Conservation (phyloP, 768 basidiomycete genomes). For the Artomyces pyxidatus region DNA sequence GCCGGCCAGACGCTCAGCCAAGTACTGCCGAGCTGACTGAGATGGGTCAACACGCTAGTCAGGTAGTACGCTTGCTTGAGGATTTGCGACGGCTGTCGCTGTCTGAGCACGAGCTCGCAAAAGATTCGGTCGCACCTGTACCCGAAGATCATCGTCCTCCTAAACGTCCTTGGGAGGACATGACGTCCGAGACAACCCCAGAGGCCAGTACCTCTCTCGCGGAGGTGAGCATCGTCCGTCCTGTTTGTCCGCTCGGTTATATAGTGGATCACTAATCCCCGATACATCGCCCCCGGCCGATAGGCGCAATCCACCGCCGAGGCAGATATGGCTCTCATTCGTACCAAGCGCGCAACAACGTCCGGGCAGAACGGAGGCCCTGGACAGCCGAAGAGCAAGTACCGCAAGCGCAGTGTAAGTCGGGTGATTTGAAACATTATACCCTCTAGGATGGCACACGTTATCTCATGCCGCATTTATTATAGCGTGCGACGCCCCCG, state of each 20-base stretch:
- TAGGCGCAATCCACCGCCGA: conserved; percentile 59
- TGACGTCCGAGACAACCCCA: conserved; percentile 35
- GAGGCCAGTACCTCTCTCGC: conserved; percentile 10
- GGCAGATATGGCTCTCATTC: conserved; percentile 80
- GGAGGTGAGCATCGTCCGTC: conserved; percentile 4
- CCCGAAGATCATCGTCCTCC: conserved; percentile 53
- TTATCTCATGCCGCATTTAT: conserved; percentile 14
- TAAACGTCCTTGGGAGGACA: conserved; percentile 77
- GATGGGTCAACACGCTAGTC: conserved; percentile 59
- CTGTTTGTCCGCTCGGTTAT: conserved; percentile 8
- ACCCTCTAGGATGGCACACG: conserved; percentile 18
- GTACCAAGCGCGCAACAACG: conserved; percentile 68
- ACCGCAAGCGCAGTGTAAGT: conserved; percentile 79
- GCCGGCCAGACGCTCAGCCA: conserved; percentile 43
- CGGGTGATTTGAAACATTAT: conserved; percentile 6
- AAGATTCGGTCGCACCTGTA: conserved; percentile 17
- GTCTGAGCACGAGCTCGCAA: conserved; percentile 16
- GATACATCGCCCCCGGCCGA: conserved; percentile 20
- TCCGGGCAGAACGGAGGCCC: conserved; percentile 39
- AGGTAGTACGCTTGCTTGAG: conserved; percentile 64
- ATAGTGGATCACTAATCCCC: conserved; percentile 10
- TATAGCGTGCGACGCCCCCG: conserved; percentile 75
- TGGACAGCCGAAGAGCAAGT: conserved; percentile 66
- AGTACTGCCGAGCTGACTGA: conserved; percentile 49
- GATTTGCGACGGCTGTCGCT: conserved; percentile 40